Conservation (phyloP, 73 alveolate species). For the Durusdinium trenchii region DNA sequence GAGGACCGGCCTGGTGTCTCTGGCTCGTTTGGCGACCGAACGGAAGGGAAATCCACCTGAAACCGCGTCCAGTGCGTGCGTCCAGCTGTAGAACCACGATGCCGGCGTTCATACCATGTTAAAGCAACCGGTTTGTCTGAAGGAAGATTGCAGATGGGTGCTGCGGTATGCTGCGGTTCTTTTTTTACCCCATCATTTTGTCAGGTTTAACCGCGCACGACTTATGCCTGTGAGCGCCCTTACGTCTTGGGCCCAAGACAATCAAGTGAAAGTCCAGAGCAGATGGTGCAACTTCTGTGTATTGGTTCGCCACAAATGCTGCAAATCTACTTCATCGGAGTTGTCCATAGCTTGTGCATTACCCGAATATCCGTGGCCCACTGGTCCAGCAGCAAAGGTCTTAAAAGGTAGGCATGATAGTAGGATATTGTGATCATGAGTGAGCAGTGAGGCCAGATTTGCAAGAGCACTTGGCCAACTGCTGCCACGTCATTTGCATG, state of each 20-base stretch:
- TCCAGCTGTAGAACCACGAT: too few relatives aligned
- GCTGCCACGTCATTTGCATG: constrained; percentile 95
- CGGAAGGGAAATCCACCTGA: too few relatives aligned
- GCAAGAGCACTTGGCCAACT: constrained; percentile 88
- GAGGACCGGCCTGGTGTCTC: constrained; percentile 77
- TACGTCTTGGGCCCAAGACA: constrained; percentile 33
- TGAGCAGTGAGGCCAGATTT: constrained; percentile 52
- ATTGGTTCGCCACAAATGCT: background rate
- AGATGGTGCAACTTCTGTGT: background rate
- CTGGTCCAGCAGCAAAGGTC: too few relatives aligned
- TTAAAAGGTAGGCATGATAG: background rate
- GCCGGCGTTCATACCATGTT: too few relatives aligned
- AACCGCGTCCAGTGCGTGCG: too few relatives aligned
- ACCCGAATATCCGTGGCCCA: background rate
- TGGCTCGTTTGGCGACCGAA: too few relatives aligned
- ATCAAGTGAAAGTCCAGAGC: background rate
- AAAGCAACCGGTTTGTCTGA: too few relatives aligned
- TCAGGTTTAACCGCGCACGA: constrained; percentile 84
- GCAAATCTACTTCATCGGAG: background rate
- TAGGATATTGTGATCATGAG: background rate
- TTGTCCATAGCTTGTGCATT: background rate
- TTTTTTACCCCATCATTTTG: background rate
- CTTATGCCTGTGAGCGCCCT: constrained; percentile 87
- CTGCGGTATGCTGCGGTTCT: background rate
- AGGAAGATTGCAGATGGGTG: too few relatives aligned